Evolutionary conservation across 2,329 filamentous ascomycete genomes (phyloP), one percentile per base, ranked within the genome.

Genomic region (Plectosphaerella cucumerina): DNA sequence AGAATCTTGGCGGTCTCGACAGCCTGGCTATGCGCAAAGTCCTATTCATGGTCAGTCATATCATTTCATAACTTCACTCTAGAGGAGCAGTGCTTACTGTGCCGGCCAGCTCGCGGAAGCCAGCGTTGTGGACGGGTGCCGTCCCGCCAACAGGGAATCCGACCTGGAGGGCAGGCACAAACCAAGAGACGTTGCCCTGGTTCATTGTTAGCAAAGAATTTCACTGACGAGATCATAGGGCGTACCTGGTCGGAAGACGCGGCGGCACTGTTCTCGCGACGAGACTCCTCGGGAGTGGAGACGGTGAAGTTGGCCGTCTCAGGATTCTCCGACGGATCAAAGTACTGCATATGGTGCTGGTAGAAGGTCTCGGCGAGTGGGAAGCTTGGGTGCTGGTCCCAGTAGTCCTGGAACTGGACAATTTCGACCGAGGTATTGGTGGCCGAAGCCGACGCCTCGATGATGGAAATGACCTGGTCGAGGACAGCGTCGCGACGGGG

Each of bases 181-280:
- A 52, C 52, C 52, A 54, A 17, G 52, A 54, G 5, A 54, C 52
- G 6, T 54, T 54, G 4, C 52, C 52, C 47, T 53, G 26, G 39
- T 34, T 8, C 17, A 18, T 18, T 20, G 20, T 43, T 43, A 43
- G 41, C 20, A 43, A 43, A 6, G 4, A 20, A 20, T 43, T 18
- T 12, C n/a, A 43, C 5, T 33, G 8, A 12, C 15, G 15, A n/a
- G n/a, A n/a, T n/a, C n/a, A n/a, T n/a, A 12, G 17, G 23, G 18
- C 2, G 14, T 22, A 43, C 50, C 50, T 51, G 50, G 8, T 54
- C 52, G 18, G 52, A 54, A 1, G 52, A 54, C 17, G 52, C 52
- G 15, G 50, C 33, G 12, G 49, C 49, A 0, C 20, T 15, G 12
- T 33, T 33, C 39, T 46, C 43, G 8, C 49, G 43, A 1, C 49